Conservation (phyloP, 2,329 filamentous ascomycete species). For the Biscogniauxia sp. region DNA sequence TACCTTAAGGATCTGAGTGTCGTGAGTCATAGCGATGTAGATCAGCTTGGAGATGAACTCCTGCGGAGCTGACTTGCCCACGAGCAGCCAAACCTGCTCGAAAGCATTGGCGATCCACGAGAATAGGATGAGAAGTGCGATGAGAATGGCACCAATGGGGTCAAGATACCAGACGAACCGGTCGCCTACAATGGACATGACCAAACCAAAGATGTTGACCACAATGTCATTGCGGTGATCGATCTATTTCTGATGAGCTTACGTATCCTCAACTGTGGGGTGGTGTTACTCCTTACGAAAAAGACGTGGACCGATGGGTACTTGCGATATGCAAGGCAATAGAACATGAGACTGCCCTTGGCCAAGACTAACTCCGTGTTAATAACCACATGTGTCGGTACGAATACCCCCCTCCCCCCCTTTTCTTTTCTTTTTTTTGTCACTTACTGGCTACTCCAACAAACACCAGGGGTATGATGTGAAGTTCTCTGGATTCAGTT, state of each 20-base stretch:
- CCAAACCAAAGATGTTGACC: constrained; percentile 53
- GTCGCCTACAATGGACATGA: constrained; percentile 54
- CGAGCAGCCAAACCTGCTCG: constrained; percentile 60
- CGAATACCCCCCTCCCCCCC: neutral
- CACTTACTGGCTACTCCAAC: constrained; percentile 52
- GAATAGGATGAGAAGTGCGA: constrained; percentile 59
- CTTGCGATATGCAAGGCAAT: constrained; percentile 50
- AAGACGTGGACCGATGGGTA: constrained; percentile 57
- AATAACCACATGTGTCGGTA: constrained; percentile 6
- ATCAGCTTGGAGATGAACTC: constrained; percentile 56
- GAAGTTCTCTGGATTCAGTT: constrained; percentile 41
- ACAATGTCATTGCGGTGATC: constrained; percentile 57
- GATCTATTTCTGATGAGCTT: constrained; percentile 32
- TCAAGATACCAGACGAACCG: constrained; percentile 59
- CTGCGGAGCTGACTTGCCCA: constrained; percentile 58
- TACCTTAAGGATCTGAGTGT: constrained; percentile 53
- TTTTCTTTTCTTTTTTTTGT: neutral
- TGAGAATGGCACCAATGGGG: constrained; percentile 58
- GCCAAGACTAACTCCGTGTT: constrained; percentile 40
- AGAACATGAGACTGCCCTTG: constrained; percentile 52
- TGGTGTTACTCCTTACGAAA: constrained; percentile 37
- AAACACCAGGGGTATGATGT: constrained; percentile 54
- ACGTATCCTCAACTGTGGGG: neutral
- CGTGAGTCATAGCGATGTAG: constrained; percentile 55
- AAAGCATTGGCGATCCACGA: constrained; percentile 61